Percentiles rank a stretch among this genome's conserved stretches.
phyloP scores from a whole-genome alignment of 371 early-diverging fungal genomes.

The Mortierella sp. region DNA sequence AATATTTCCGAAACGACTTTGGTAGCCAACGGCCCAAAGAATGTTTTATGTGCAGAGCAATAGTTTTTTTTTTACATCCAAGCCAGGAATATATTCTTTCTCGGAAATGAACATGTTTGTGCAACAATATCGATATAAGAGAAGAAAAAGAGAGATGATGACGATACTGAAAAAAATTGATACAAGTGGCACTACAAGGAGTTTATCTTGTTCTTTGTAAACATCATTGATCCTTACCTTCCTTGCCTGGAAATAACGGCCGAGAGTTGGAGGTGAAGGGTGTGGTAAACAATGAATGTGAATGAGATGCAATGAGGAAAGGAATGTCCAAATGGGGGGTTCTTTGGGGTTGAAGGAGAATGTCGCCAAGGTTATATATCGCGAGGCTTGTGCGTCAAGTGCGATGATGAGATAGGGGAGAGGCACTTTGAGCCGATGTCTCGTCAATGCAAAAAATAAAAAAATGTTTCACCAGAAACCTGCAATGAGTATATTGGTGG shows the following conservation, averaged over 20 bases:
- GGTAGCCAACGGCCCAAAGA: not conserved
- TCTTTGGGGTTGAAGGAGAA: no score
- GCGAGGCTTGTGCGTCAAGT: not conserved
- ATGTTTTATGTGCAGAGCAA: no score
- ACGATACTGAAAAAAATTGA: no score
- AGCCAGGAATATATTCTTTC: no score
- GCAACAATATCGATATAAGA: no score
- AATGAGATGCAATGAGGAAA: not conserved
- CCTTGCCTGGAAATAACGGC: not conserved
- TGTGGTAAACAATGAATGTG: not conserved
- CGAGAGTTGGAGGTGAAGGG: not conserved
- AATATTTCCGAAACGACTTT: not conserved
- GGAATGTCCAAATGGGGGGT: not conserved
- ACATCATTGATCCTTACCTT: not conserved
- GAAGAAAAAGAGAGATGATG: no score
- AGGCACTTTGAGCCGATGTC: not conserved
- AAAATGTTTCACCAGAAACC: constrained; percentile 3
- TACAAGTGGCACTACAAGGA: no score
- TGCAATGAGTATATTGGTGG: not conserved
- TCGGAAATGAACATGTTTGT: not conserved
- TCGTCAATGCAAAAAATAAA: no score
- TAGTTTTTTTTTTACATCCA: no score
- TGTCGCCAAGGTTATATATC: not conserved
- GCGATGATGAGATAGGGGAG: not conserved
- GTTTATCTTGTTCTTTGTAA: not conserved